Percentiles rank a stretch among this genome's conserved stretches.
phyloP scores from a whole-genome alignment of 2,329 filamentous ascomycete genomes.

The Cadophora luteo-olivacea region DNA sequence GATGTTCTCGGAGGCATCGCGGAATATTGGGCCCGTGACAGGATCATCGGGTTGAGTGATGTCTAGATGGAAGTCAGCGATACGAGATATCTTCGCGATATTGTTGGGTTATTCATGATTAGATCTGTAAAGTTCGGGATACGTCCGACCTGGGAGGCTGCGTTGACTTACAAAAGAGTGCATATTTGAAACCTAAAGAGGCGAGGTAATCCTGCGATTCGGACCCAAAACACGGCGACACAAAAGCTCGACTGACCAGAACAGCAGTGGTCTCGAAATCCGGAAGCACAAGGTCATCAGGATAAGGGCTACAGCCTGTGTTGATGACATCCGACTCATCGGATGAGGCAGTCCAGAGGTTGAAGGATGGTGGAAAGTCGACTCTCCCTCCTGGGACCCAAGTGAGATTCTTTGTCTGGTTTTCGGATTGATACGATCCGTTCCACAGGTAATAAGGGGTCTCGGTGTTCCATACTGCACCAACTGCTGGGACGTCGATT shows the following conservation, averaged over 20 bases:
- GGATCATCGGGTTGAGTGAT: neutral
- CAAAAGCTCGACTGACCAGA: neutral
- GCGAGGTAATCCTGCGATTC: neutral
- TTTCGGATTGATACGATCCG: neutral
- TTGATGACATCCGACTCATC: neutral
- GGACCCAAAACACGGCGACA: neutral
- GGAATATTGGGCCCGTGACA: neutral
- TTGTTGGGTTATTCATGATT: too few species aligned
- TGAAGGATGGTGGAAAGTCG: neutral
- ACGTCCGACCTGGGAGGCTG: too few species aligned
- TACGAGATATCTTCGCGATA: too few species aligned
- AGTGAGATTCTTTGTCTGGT: too few species aligned
- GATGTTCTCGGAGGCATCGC: neutral
- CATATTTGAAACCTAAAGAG: neutral
- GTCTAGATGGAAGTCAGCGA: neutral
- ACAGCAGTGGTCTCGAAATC: constrained; percentile 4
- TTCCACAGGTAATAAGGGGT: neutral
- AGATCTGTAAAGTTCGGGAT: too few species aligned
- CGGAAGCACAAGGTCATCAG: neutral
- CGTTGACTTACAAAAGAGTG: neutral
- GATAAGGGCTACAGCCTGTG: neutral
- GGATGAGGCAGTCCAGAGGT: neutral
- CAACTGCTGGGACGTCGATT: neutral
- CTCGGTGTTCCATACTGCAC: constrained; percentile 2
- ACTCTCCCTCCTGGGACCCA: neutral